Conservation (phyloP, 306 rosid genomes). For the Trifolium repens region DNA sequence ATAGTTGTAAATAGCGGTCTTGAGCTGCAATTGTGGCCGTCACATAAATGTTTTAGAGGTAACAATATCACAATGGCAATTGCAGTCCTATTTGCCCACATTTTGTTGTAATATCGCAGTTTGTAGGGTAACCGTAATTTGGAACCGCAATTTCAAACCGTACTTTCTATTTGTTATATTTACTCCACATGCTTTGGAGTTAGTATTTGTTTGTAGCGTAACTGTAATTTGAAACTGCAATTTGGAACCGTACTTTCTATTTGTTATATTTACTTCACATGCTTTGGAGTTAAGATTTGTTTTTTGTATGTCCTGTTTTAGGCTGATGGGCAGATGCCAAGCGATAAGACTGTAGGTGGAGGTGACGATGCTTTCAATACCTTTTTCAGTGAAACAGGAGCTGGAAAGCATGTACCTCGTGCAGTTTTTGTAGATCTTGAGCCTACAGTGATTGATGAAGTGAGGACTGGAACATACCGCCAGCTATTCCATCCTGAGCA, state of each 20-base stretch:
- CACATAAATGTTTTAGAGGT: neutral
- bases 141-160: no score
- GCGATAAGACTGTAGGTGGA: constrained; percentile 55
- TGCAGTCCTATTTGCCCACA: neutral
- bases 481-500: constrained; percentile 87
- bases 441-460: constrained; percentile 83
- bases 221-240: no score
- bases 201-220: neutral
- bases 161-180: neutral
- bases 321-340: constrained; percentile 89
- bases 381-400: constrained; percentile 86
- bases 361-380: constrained; percentile 90
- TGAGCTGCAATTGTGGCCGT: neutral
- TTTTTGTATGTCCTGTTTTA: constrained; percentile 14
- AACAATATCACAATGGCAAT: neutral
- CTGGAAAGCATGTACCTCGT: constrained; percentile 86
- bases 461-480: constrained; percentile 59
- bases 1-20: neutral
- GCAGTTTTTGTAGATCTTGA: constrained; percentile 84
- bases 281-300: neutral
- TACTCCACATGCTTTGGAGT: neutral
- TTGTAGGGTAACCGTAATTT: no score
- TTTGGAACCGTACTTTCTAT: neutral
- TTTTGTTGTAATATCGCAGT: neutral
- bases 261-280: neutral